Evolutionary conservation across 192 early-diverging fungal species (phyloP), one percentile per base, ranked within the genome.

Genomic region (Backusella sp.): DNA sequence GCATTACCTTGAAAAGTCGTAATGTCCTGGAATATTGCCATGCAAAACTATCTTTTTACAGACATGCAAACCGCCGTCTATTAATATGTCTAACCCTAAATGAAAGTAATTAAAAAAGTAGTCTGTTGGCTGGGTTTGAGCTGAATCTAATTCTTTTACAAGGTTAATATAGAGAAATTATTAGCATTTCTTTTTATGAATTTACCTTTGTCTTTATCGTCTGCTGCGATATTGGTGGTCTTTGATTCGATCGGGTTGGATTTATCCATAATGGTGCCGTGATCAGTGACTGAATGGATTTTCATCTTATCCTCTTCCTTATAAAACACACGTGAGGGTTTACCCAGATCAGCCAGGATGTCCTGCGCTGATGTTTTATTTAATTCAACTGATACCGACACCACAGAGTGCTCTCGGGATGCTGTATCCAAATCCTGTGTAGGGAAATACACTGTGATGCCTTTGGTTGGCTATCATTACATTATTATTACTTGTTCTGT

Each of bases 31-130:
- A 3, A 89, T 76, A 77, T 94, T 94, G 2, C 88, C 87, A 81
- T 94, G 92, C 56, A 93, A 76, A 1, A 92, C 77, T 56, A 94
- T 85, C 79, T 94, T 94, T 73, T 89, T 90, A 77, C 92, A 87
- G 15, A 85, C 80, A 74, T 94, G 93, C 6, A 78, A 81, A 8
- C 75, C 70, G 12, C 90, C 92, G 56, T 92, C 92, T 78, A 94
- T 90, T 6, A 92, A 73, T 32, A 94, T 79, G 68, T 94, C 93
- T 34, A 94, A 84, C 6, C 93, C 93, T n/a, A 90, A 62, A 70
- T 88, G 83, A 78, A 92, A 93, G 70, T 93, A 94, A 73, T 93
- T 92, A 82, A 90, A 93, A 81, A 93, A 92, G 68, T 93, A 94
- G 74, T 90, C 92, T 15, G 87, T 86, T 17, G 88, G 81, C 26